Evolutionary conservation across 2,329 filamentous ascomycete genomes (phyloP).

Genomic region (Dactylellina cionopaga): DNA sequence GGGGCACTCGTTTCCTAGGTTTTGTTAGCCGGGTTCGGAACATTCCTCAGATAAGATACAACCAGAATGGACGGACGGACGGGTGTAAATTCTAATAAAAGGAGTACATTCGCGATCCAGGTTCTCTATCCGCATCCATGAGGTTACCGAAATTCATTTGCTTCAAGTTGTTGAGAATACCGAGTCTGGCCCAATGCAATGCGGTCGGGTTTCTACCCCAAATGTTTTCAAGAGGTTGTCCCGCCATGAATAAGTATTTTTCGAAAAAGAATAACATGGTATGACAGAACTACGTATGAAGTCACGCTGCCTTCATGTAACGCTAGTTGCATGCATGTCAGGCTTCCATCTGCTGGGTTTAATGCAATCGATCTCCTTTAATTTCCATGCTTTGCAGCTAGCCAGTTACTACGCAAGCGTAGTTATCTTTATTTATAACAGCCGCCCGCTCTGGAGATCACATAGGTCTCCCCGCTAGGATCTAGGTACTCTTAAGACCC

Average conservation of each 20-base stretch:
- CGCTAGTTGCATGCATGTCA: constrained; percentile 30
- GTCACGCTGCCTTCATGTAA: constrained; percentile 40
- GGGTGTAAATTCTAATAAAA: background rate
- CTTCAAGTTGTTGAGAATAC: background rate
- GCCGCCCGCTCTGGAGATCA: constrained; percentile 3
- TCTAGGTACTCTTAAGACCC: background rate
- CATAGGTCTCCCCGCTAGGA: too few relatives aligned
- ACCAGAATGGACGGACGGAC: constrained; percentile 16
- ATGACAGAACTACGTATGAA: constrained; percentile 19
- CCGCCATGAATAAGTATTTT: constrained; percentile 13
- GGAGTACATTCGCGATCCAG: background rate
- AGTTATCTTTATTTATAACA: constrained; percentile 8
- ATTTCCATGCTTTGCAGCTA: background rate
- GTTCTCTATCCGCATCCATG: background rate
- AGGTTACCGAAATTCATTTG: constrained; percentile 16
- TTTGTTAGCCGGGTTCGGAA: constrained; percentile 32
- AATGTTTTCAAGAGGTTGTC: constrained; percentile 27
- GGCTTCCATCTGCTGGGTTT: constrained; percentile 11
- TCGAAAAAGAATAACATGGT: constrained; percentile 8
- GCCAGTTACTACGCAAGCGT: too few relatives aligned
- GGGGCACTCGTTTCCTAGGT: constrained; percentile 11
- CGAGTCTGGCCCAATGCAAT: background rate
- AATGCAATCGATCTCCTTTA: background rate
- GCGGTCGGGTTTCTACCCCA: background rate
- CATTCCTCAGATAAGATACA: constrained; percentile 37